Evolutionary conservation across 1,284 basidiomycete species (phyloP).

Genomic region (Ustilago trichophora): DNA sequence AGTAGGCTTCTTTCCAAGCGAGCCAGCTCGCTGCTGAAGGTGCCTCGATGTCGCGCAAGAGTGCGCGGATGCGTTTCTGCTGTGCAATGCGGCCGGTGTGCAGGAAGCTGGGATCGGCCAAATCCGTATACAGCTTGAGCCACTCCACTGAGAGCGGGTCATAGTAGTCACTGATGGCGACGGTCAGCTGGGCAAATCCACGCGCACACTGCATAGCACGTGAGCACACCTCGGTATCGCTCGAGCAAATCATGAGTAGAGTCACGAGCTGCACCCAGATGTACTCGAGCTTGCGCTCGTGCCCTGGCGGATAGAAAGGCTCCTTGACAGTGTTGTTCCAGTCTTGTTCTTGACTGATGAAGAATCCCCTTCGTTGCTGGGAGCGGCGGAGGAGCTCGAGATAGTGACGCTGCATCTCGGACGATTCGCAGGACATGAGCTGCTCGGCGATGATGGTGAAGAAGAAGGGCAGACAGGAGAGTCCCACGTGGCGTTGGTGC

Average conservation of each 20-base stretch:
- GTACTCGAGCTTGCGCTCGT: constrained; percentile 36
- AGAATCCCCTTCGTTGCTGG: constrained; percentile 27
- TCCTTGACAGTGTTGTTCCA: constrained; percentile 8
- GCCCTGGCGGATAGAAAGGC: constrained; percentile 29
- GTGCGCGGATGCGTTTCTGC: constrained; percentile 80
- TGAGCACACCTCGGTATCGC: constrained; percentile 58
- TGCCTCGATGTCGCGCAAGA: constrained; percentile 74
- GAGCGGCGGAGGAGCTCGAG: constrained; percentile 34
- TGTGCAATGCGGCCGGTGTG: constrained; percentile 74
- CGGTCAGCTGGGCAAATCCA: constrained; percentile 26
- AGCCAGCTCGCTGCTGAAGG: constrained; percentile 76
- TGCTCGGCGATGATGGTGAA: constrained; percentile 42
- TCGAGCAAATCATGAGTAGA: constrained; percentile 56
- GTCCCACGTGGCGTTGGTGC: constrained; percentile 16
- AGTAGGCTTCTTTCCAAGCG: constrained; percentile 83
- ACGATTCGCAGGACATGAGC: constrained; percentile 30
- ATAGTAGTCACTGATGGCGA: constrained; percentile 20
- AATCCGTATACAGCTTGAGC: constrained; percentile 38
- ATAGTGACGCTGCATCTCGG: constrained; percentile 48
- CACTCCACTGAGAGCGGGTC: constrained; percentile 44
- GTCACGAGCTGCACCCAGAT: constrained; percentile 40
- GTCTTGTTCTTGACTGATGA: constrained; percentile 25
- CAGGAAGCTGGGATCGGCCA: constrained; percentile 44
- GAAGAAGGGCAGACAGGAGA: constrained; percentile 42
- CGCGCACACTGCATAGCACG: constrained; percentile 46